These are phyloP conservation scores for Glebionis coronaria DNA, from an alignment of 129 eudicot genomes.

Conservation along the genomic window DNA sequence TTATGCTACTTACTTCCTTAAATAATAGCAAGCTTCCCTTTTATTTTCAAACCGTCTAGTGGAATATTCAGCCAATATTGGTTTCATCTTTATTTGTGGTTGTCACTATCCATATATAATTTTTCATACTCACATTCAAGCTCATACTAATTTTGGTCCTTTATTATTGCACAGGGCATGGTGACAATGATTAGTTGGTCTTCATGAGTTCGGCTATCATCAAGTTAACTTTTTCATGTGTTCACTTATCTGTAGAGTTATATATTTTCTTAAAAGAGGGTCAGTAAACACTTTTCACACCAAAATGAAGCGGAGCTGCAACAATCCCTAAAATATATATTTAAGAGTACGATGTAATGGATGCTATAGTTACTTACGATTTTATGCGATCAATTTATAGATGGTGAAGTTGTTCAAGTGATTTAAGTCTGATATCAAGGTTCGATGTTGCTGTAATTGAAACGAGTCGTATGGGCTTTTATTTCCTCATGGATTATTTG, in stretches of 20 bases:
- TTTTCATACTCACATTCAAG: too few species aligned
- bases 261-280: conserved; percentile 19
- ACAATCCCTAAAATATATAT: conserved; percentile 37
- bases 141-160: conserved; percentile 12
- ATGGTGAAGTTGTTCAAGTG: too few species aligned
- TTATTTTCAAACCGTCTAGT: not conserved
- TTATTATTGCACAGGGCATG: conserved; percentile 24
- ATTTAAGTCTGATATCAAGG: too few species aligned
- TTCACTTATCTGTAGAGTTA: conserved; percentile 9
- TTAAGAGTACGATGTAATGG: too few species aligned
- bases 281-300: not conserved
- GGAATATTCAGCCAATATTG: not conserved
- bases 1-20: conserved; percentile 1
- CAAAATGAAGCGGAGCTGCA: conserved; percentile 34
- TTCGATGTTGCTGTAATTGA: too few species aligned
- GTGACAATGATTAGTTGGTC: conserved; percentile 11
- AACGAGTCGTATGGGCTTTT: too few species aligned
- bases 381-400: too few species aligned
- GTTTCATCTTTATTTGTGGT: not conserved
- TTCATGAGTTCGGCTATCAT: conserved; percentile 16
- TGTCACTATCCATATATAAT: too few species aligned
- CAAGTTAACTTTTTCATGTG: conserved; percentile 14
- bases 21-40: conserved; percentile 1
- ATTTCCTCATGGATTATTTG: too few species aligned
- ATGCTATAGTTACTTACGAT: too few species aligned